Base-by-base conservation (phyloP, 208 protist genomes). In the Acanthamoeba quina region DNA sequence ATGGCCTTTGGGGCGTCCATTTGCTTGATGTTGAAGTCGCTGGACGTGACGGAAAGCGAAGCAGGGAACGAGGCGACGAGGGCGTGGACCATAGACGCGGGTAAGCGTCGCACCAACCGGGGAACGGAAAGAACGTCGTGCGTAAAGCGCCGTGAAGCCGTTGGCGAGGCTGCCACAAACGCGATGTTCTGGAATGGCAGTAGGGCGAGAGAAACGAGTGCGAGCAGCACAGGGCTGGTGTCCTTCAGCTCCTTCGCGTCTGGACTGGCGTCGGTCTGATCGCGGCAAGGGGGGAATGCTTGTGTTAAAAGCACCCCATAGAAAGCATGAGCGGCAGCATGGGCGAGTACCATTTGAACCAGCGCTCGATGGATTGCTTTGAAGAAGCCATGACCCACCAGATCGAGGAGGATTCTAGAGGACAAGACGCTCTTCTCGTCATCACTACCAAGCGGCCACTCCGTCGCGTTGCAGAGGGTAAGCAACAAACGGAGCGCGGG, bases 361-460 rank as follows among this genome's bases (percentile, higher is more conserved):
- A 82, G 56, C 21, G 41, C 72, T 31, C 44, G 72, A 29, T 82
- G 72, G 19, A 82, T 82, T 11, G 72, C 19, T n/a, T 54, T 41
- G 21, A 82, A 82, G 21, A 82, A 82, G 41, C 44, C 44, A 29
- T 82, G 15, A 1, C 52, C 21, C 37, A 54, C 26, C 6, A 44
- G 29, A 37, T 82, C 72, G 11, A 82, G 21, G 9, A 82, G 72
- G 72, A 82, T 82, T 13, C 72, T 7, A 13, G 72, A 82, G 2
- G 72, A 7, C 72, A 82, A 54, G 34, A 82, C 72, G 72, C 29
- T 82, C 72, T n/a, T 82, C 26, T 54, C 72, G 72, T 82, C 72
- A 1, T 82, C 72, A 6, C 41, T n/a, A 15, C 72, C 72, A 1
- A 82, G 10, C 29, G 72, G 21, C 72, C 72, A 82, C 17, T 82